These are phyloP conservation scores for Arthroderma sp. DNA, from an alignment of 2,329 filamentous ascomycete species.

Conservation along the genomic window DNA sequence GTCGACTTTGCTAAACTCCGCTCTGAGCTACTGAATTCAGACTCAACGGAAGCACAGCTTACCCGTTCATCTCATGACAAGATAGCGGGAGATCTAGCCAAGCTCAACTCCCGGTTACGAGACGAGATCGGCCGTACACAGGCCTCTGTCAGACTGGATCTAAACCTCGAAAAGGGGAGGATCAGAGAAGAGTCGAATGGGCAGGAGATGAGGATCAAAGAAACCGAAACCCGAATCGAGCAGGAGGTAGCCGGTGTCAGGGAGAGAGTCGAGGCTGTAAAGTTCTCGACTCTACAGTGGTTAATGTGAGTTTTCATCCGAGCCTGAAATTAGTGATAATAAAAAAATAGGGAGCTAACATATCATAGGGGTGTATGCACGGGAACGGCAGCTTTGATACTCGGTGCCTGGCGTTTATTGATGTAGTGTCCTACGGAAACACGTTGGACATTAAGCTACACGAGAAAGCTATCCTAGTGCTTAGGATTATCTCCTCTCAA, in stretches of 20 bases:
- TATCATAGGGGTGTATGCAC: slow-evolving; percentile 49
- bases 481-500: background rate
- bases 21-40: slow-evolving; percentile 81
- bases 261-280: slow-evolving; percentile 91
- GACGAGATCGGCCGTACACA: slow-evolving; percentile 94
- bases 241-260: slow-evolving; percentile 85
- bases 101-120: slow-evolving; percentile 74
- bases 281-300: slow-evolving; percentile 97
- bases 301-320: slow-evolving; percentile 63
- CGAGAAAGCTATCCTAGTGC: background rate
- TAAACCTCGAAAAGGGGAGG: slow-evolving; percentile 92
- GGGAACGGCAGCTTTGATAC: slow-evolving; percentile 52
- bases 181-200: slow-evolving; percentile 93
- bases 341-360: slow-evolving; percentile 17
- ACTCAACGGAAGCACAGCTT: slow-evolving; percentile 79
- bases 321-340: background rate
- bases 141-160: slow-evolving; percentile 77
- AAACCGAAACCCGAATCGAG: slow-evolving; percentile 97
- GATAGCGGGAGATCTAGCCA: slow-evolving; percentile 85
- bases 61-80: slow-evolving; percentile 85
- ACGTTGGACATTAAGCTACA: no score
- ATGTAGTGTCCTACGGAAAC: slow-evolving; percentile 35
- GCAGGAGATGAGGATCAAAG: slow-evolving; percentile 96
- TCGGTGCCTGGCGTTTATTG: slow-evolving; percentile 55
- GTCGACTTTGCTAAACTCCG: slow-evolving; percentile 97